Percentiles rank a stretch among this genome's conserved stretches.
Evolutionary conservation across 2,329 filamentous ascomycete genomes (phyloP).

Genomic region (Aspergillus spinulosporus): DNA sequence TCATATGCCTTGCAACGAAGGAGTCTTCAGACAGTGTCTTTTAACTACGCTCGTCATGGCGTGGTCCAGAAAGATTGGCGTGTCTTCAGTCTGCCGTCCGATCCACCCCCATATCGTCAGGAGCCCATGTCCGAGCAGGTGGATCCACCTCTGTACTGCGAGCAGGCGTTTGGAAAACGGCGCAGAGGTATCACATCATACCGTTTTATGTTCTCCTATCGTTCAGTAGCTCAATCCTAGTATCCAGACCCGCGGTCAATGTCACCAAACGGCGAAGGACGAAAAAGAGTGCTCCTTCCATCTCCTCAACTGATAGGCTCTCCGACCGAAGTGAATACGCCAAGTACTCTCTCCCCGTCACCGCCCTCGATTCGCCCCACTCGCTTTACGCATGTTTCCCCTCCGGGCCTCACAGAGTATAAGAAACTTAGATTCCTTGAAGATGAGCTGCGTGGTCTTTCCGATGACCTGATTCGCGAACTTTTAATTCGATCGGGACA

Average conservation of each 20-base stretch:
- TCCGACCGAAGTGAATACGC: constrained; percentile 24
- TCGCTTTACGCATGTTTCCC: constrained; percentile 18
- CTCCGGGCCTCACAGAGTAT: constrained; percentile 11
- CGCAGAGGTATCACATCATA: constrained; percentile 22
- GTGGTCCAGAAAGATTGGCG: constrained; percentile 20
- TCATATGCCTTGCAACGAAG: constrained; percentile 15
- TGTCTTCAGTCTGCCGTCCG: constrained; percentile 17
- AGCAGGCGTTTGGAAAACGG: constrained; percentile 20
- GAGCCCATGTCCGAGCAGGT: constrained; percentile 8
- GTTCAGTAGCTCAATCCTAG: constrained; percentile 15
- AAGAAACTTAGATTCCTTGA: constrained; percentile 18
- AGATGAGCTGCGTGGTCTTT: constrained; percentile 20
- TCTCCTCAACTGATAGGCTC: constrained; percentile 18
- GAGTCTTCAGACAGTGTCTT: constrained; percentile 17
- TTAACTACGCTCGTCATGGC: constrained; percentile 21
- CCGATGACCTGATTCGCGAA: constrained; percentile 20
- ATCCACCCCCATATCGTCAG: constrained; percentile 23
- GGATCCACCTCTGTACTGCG: constrained; percentile 20
- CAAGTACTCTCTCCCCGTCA: constrained; percentile 19
- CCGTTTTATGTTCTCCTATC: constrained; percentile 15
- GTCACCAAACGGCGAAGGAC: constrained; percentile 15
- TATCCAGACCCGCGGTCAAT: constrained; percentile 19
- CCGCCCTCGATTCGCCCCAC: constrained; percentile 21
- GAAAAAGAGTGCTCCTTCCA: constrained; percentile 20
- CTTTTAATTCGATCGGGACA: constrained; percentile 20